Evolutionary conservation across 345 rosid species (phyloP).

Genomic region (Brassica cretica): DNA sequence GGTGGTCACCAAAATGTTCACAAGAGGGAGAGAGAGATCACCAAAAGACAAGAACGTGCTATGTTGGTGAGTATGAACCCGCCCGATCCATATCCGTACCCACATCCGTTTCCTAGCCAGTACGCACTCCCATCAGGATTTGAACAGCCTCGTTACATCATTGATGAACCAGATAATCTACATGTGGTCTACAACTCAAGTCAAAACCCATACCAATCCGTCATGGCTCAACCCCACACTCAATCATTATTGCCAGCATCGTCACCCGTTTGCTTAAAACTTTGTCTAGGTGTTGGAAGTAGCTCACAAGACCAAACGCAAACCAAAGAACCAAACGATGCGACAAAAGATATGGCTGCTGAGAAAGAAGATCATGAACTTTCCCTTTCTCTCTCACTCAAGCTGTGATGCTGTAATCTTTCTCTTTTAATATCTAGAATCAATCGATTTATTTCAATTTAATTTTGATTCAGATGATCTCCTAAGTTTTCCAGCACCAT

Average conservation of each 20-base stretch:
- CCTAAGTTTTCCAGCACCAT: not conserved
- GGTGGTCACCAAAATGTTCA: constrained; percentile 33
- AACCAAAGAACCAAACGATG: not conserved
- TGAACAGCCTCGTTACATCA: not conserved
- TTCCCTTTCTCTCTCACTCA: constrained; percentile 19
- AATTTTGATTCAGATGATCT: not conserved
- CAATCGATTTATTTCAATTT: not conserved
- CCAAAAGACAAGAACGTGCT: not conserved
- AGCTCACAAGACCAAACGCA: not conserved
- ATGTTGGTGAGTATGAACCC: not conserved
- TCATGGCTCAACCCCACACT: not conserved
- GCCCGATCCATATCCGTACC: not conserved
- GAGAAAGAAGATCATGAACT: not conserved
- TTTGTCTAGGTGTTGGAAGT: not conserved
- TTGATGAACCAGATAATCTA: not conserved
- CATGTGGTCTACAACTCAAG: not conserved
- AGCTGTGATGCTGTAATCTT: not conserved
- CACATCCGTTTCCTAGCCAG: not conserved
- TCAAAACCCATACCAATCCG: not conserved
- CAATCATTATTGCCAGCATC: not conserved
- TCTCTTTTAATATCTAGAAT: not conserved
- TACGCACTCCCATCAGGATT: constrained; percentile 1
- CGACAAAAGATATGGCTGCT: not conserved
- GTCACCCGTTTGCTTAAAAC: not conserved
- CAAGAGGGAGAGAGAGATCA: not conserved